Evolutionary conservation across 345 rosid genomes (phyloP), one percentile per base, ranked within the genome.

Genomic region (Boechera stricta): DNA sequence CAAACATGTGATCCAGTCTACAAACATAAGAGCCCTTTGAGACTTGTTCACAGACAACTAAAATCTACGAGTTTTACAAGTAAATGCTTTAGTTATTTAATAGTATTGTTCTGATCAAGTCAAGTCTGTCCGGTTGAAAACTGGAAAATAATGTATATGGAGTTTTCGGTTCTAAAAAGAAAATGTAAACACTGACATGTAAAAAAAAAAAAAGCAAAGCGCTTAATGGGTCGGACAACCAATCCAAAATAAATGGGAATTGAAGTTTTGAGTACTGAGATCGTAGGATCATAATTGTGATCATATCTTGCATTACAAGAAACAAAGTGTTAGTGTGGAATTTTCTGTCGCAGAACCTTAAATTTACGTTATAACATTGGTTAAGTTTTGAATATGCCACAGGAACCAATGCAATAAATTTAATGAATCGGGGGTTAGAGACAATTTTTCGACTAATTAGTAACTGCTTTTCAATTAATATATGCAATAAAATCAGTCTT

Each of bases 41-140:
- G 66, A 57, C 66, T 56, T 45, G 67, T 47, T 56, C 32, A 13
- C 39, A 56, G 72, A 75, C 72, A 75, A 66, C 72, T 66, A 75
- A 47, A 75, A 24, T 56, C 59, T 72, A 74, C 65, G 38, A 55
- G 38, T 64, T 74, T 9, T 18, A 28, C 24, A 64, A 54, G 15
- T 72, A 35, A 60, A 33, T 24, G 45, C 13, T 59, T 36, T 60
- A n/a, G 31, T 15, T 59, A 59, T 42, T 57, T 26, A 24, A 63
- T 13, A 28, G 0, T 32, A 58, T 60, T 4, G 42, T 33, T 24
- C 47, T 48, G 21, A 21, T 21, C 49, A 48, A 60, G 18, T 49
- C 41, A 44, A 12, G 51, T 63, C 11, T 60, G 29, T 41, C 57
- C 35, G 6, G 45, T 45, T 71, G 44, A 42, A 67, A 49, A 21